Conservation (phyloP, 2,329 filamentous ascomycete species). For the Elsinoe perseae region DNA sequence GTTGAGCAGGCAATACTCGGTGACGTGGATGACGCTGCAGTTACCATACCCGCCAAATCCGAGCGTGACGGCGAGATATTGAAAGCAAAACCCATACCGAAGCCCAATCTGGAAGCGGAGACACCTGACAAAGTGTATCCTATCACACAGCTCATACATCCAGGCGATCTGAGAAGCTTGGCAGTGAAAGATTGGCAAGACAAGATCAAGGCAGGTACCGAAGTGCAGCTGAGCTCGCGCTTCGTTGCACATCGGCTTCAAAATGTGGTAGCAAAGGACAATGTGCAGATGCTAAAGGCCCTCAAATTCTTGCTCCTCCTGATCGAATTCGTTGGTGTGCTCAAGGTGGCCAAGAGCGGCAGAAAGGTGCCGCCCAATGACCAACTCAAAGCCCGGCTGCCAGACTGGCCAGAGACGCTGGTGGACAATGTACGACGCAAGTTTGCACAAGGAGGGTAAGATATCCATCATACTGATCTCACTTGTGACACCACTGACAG, state of each 20-base stretch:
- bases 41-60: slow-evolving; percentile 59
- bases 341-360: slow-evolving; percentile 30
- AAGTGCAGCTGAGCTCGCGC: slow-evolving; percentile 50
- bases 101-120: slow-evolving; percentile 58
- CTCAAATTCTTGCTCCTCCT: slow-evolving; percentile 43
- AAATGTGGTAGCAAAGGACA: slow-evolving; percentile 47
- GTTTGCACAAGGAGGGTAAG: slow-evolving; percentile 52
- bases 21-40: slow-evolving; percentile 54
- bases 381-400: slow-evolving; percentile 51
- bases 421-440: slow-evolving; percentile 60
- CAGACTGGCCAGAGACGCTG: slow-evolving; percentile 51
- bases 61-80: slow-evolving; percentile 59
- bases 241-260: slow-evolving; percentile 60
- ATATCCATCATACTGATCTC: slow-evolving; percentile 16
- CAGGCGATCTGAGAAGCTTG: slow-evolving; percentile 58
- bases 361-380: slow-evolving; percentile 54
- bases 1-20: slow-evolving; percentile 55
- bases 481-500: background rate
- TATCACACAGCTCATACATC: slow-evolving; percentile 57
- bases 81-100: slow-evolving; percentile 63
- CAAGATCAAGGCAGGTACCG: slow-evolving; percentile 50
- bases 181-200: slow-evolving; percentile 69
- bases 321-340: slow-evolving; percentile 40
- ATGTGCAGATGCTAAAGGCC: slow-evolving; percentile 41
- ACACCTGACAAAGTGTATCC: slow-evolving; percentile 68